Evolutionary conservation across 805 yeast species (phyloP).

Genomic region (Torulaspora indica): DNA sequence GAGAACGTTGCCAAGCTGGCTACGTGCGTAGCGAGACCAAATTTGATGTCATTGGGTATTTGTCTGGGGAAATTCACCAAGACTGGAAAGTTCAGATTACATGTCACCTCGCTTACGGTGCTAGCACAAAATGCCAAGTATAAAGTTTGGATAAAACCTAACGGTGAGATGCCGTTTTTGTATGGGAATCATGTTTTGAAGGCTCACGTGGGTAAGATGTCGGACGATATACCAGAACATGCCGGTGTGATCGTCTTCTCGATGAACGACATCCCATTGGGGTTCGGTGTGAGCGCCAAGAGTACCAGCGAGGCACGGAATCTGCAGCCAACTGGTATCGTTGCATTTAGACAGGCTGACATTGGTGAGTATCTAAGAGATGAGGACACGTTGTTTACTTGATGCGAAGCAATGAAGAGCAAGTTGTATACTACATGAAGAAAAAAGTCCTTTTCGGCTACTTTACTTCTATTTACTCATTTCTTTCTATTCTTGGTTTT

Average conservation of each 20-base stretch:
- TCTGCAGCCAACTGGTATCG: slow-evolving; percentile 89
- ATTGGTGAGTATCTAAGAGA: slow-evolving; percentile 97
- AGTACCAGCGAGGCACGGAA: slow-evolving; percentile 83
- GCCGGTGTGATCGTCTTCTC: slow-evolving; percentile 90
- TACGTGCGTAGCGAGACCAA: slow-evolving; percentile 81
- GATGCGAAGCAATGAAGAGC: slow-evolving; percentile 15
- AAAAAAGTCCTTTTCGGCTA: not conserved
- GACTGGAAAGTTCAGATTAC: slow-evolving; percentile 93
- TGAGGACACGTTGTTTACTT: slow-evolving; percentile 91
- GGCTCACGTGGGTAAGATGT: slow-evolving; percentile 95
- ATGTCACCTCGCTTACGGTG: slow-evolving; percentile 82
- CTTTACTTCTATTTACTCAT: slow-evolving; percentile 21
- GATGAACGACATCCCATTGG: slow-evolving; percentile 89
- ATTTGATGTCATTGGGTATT: slow-evolving; percentile 86
- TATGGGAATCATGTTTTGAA: slow-evolving; percentile 95
- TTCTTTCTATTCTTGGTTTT: slow-evolving; percentile 22
- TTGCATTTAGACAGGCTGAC: slow-evolving; percentile 95
- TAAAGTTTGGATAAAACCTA: slow-evolving; percentile 92
- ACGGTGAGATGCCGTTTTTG: slow-evolving; percentile 97
- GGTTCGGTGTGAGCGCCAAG: slow-evolving; percentile 93
- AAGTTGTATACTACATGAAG: slow-evolving; percentile 5
- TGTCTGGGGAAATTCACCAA: slow-evolving; percentile 97
- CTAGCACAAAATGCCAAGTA: slow-evolving; percentile 84
- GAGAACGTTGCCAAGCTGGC: slow-evolving; percentile 82
- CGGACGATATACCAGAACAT: slow-evolving; percentile 97